Percentiles rank a stretch among this genome's conserved stretches.
phyloP scores from a whole-genome alignment of 352 stramenopile species.

The Phytophthora europaea region DNA sequence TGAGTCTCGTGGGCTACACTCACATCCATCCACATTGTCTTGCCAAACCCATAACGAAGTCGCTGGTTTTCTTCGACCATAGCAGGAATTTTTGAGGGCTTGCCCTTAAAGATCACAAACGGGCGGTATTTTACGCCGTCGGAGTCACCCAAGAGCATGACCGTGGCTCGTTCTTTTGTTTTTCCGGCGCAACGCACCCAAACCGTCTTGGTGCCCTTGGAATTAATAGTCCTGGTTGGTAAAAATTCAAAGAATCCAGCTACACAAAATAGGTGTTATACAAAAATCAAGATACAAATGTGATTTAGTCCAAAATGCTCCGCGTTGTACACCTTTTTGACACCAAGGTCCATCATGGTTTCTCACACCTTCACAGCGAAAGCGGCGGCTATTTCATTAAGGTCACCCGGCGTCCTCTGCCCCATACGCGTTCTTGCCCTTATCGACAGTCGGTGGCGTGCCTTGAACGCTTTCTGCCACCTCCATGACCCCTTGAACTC shows the following conservation, averaged over 20 bases:
- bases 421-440: no score
- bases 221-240: conserved; percentile 2
- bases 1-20: background rate
- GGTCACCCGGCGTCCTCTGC: no score
- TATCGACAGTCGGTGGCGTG: no score
- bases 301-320: no score
- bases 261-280: conserved; percentile 1
- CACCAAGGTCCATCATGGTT: no score
- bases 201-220: conserved; percentile 3
- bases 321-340: no score
- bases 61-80: background rate
- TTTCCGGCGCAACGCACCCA: no score
- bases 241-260: conserved; percentile 12
- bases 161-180: conserved; percentile 17
- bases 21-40: background rate
- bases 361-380: no score
- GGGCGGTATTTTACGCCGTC: background rate
- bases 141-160: background rate
- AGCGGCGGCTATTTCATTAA: no score
- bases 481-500: no score
- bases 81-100: background rate
- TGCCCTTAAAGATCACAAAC: conserved; percentile 14
- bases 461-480: no score
- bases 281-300: conserved; percentile 1
- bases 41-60: background rate